Conservation (phyloP, 495 filamentous ascomycete genomes). For the Aspergillus steynii region DNA sequence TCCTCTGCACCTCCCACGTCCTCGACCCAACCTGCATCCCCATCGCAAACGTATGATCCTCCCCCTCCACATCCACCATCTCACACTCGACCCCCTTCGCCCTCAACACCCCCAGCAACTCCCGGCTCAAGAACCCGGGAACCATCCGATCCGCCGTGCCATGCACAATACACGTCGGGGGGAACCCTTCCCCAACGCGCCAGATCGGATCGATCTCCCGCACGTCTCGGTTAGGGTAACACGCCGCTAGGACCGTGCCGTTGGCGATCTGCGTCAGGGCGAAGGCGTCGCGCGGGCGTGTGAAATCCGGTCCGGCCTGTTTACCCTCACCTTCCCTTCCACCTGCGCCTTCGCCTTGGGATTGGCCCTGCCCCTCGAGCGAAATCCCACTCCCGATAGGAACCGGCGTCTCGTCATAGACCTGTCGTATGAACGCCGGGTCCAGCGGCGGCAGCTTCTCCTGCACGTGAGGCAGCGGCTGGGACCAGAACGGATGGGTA, state of each 20-base stretch:
- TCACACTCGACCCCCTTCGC: conserved; percentile 27
- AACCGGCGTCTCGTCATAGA: conserved; percentile 32
- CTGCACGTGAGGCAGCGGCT: conserved; percentile 66
- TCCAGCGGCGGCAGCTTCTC: conserved; percentile 26
- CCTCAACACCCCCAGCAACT: conserved; percentile 20
- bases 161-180: conserved; percentile 36
- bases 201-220: conserved; percentile 29
- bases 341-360: neutral
- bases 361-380: conserved; percentile 30
- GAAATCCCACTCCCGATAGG: conserved; percentile 34
- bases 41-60: conserved; percentile 39
- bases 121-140: conserved; percentile 28
- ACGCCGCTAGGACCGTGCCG: conserved; percentile 28
- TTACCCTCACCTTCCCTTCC: neutral
- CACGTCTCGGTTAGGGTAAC: conserved; percentile 23
- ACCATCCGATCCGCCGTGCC: conserved; percentile 32
- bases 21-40: conserved; percentile 35
- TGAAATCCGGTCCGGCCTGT: conserved; percentile 27
- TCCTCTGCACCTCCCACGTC: conserved; percentile 37
- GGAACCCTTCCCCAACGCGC: conserved; percentile 22
- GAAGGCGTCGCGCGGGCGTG: conserved; percentile 34
- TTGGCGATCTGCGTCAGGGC: conserved; percentile 37
- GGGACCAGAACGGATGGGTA: conserved; percentile 49
- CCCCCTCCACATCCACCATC: conserved; percentile 36
- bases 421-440: conserved; percentile 20